Evolutionary conservation across 176 grass and related monocot species (phyloP).

Genomic region (Guadua angustifolia): DNA sequence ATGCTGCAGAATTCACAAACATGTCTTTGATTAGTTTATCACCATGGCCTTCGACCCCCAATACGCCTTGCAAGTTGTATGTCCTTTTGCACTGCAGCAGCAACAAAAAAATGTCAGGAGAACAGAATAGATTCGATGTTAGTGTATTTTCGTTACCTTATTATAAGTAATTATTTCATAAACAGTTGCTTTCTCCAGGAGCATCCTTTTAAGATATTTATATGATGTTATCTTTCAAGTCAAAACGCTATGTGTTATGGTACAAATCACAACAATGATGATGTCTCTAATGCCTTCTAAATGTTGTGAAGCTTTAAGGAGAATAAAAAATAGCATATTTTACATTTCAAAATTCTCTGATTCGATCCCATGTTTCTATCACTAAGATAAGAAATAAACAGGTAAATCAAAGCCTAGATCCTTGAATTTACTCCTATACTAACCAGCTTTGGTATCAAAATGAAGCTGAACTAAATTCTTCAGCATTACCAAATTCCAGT

Average conservation of each 20-base stretch:
- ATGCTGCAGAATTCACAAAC: not conserved
- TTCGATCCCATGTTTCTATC: not conserved
- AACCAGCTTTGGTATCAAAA: not conserved
- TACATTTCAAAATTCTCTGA: not conserved
- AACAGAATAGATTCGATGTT: not conserved
- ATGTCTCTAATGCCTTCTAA: not conserved
- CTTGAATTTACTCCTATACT: not conserved
- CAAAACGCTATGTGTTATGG: conserved; percentile 14
- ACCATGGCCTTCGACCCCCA: conserved; percentile 56
- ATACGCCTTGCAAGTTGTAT: conserved; percentile 90
- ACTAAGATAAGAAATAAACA: conserved; percentile 23
- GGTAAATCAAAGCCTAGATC: not conserved
- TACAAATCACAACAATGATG: conserved; percentile 15
- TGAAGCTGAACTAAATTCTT: conserved; percentile 17
- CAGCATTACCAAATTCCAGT: not conserved
- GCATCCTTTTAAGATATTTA: not conserved
- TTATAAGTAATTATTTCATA: too few species aligned
- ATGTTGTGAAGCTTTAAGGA: not conserved
- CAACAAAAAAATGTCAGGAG: not conserved
- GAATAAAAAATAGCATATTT: not conserved
- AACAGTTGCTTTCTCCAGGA: not conserved
- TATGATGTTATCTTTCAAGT: not conserved
- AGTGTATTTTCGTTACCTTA: too few species aligned
- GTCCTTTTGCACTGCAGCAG: conserved; percentile 81
- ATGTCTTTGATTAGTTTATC: not conserved